Conservation (phyloP, 208 protist genomes). For the Tritrichomonas foetus region DNA sequence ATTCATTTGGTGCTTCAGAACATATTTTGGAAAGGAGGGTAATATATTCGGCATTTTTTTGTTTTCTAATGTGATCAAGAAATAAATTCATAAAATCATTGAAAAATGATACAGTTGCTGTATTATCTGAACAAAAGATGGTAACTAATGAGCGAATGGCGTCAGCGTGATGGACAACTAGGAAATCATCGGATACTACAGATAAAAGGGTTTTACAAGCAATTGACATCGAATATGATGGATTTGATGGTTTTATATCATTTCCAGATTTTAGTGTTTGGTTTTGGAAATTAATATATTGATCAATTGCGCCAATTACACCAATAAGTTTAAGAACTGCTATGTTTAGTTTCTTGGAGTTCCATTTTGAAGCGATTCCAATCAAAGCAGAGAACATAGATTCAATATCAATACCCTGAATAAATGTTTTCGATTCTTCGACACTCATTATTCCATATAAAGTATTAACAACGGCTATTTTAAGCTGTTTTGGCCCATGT, state of each 20-base stretch:
- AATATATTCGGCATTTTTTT: neutral
- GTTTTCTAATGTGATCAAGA: neutral
- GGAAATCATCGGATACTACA: neutral
- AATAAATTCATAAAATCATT: neutral
- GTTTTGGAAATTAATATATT: too few species aligned
- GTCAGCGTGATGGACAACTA: neutral
- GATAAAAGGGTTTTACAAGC: neutral
- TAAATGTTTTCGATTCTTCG: too few species aligned
- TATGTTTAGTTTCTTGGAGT: neutral
- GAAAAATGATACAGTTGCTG: neutral
- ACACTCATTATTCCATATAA: neutral
- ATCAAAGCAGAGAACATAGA: neutral
- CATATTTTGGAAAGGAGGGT: neutral
- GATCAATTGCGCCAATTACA: neutral
- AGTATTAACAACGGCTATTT: neutral
- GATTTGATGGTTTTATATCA: neutral
- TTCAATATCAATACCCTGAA: neutral
- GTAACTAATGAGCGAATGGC: neutral
- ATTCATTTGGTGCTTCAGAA: neutral
- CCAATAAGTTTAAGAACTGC: neutral
- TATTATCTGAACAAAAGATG: neutral
- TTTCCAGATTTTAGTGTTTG: neutral
- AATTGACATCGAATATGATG: neutral
- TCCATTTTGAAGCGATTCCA: neutral
- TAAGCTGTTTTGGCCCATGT: neutral